phyloP scores from a whole-genome alignment of 805 yeast genomes.

The Jamesozyma rosinii region DNA sequence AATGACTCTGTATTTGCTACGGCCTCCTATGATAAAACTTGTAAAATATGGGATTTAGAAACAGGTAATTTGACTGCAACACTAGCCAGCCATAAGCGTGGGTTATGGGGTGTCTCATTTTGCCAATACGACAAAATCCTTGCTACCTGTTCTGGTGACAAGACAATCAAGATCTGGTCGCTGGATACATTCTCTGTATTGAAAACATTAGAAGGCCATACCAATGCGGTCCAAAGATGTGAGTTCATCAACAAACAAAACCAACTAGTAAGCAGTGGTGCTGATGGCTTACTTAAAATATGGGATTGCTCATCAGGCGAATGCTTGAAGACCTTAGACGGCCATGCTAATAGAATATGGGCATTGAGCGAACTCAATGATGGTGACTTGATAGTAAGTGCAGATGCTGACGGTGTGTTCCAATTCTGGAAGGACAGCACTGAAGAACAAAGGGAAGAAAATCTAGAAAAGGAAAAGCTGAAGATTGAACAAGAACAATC shows the following conservation, averaged over 20 bases:
- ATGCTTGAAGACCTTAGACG: conserved; percentile 75
- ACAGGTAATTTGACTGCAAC: conserved; percentile 84
- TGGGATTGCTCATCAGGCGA: conserved; percentile 82
- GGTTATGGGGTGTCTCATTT: conserved; percentile 85
- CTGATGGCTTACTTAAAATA: conserved; percentile 86
- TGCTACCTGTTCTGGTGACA: conserved; percentile 87
- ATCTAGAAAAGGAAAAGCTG: conserved; percentile 40
- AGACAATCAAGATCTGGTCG: conserved; percentile 83
- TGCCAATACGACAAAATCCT: conserved; percentile 69
- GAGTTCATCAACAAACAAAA: conserved; percentile 56
- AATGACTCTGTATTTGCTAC: conserved; percentile 83
- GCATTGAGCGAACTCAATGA: conserved; percentile 60
- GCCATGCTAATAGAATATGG: conserved; percentile 94
- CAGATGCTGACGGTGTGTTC: conserved; percentile 92
- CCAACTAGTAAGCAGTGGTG: conserved; percentile 69
- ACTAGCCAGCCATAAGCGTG: conserved; percentile 84
- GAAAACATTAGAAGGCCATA: conserved; percentile 87
- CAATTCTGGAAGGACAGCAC: conserved; percentile 86
- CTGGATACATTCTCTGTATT: conserved; percentile 64
- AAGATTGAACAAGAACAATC: conserved; percentile 84
- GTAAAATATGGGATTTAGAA: conserved; percentile 78
- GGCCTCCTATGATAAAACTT: conserved; percentile 88
- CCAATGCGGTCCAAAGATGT: conserved; percentile 83
- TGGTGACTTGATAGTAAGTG: conserved; percentile 65
- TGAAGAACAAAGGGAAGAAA: conserved; percentile 52